These are phyloP conservation scores for Tylopilus felleus DNA, from an alignment of 768 basidiomycete genomes.

Conservation along the genomic window DNA sequence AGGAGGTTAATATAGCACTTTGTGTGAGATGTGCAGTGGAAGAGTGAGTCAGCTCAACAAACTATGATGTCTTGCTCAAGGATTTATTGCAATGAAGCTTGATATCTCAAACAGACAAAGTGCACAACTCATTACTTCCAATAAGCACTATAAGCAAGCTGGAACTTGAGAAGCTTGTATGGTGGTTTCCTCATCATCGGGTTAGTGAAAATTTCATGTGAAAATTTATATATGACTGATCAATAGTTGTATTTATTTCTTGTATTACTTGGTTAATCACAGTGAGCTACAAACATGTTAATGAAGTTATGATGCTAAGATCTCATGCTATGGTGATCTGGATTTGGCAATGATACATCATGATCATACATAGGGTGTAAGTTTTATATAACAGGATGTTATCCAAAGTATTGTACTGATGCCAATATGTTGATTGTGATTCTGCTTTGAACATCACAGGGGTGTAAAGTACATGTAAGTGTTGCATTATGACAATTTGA, in stretches of 20 bases:
- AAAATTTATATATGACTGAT: background rate
- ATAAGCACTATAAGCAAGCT: too few relatives aligned
- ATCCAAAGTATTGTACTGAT: background rate
- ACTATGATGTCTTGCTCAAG: background rate
- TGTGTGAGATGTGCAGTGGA: constrained; percentile 7
- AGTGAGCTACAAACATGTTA: too few relatives aligned
- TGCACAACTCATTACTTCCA: background rate
- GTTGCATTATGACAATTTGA: too few relatives aligned
- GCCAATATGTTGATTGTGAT: too few relatives aligned
- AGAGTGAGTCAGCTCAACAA: background rate
- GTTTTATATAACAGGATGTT: background rate
- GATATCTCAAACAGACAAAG: background rate
- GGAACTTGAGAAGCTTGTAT: background rate
- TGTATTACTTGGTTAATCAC: background rate
- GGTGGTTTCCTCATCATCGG: constrained; percentile 5
- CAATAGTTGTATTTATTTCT: background rate
- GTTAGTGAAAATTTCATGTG: background rate
- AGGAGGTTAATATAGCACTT: constrained; percentile 1
- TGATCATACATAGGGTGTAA: too few relatives aligned
- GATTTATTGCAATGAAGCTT: background rate
- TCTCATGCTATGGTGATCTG: too few relatives aligned
- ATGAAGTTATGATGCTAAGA: background rate
- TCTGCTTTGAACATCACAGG: too few relatives aligned
- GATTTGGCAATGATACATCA: too few relatives aligned
- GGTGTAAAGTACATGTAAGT: too few relatives aligned